Conservation (phyloP, 2,329 filamentous ascomycete species). For the Tolypocladium ophioglossoides region DNA sequence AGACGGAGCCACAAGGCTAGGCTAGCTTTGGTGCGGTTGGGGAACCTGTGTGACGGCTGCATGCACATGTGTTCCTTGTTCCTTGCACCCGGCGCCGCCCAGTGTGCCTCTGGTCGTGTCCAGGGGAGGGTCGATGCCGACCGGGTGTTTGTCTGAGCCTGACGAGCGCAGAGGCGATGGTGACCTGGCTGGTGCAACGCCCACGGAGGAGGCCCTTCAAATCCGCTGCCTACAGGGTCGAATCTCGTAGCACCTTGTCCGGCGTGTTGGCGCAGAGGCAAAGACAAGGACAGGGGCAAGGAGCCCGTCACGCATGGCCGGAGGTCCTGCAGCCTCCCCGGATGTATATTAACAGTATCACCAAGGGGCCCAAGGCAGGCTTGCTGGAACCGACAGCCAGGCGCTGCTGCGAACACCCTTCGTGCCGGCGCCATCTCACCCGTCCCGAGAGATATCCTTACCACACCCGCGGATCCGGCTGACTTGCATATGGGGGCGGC, state of each 20-base stretch:
- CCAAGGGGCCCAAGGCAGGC: background rate
- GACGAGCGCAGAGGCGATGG: background rate
- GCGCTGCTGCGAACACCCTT: conserved; percentile 7
- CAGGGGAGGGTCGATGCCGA: background rate
- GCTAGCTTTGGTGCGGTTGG: background rate
- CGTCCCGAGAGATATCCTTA: conserved; percentile 1
- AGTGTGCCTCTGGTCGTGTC: background rate
- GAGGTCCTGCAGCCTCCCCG: conserved; percentile 2
- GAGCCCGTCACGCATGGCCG: background rate
- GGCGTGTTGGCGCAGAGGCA: conserved; percentile 5
- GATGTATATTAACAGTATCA: background rate
- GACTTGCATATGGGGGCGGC: background rate
- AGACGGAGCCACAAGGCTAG: background rate
- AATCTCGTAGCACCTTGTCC: conserved; percentile 6
- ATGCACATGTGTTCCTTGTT: background rate
- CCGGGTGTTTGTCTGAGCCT: background rate
- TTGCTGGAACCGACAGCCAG: background rate
- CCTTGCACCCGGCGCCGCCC: background rate
- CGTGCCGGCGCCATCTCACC: conserved; percentile 3
- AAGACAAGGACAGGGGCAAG: background rate
- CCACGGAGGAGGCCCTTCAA: background rate
- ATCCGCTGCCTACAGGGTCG: background rate
- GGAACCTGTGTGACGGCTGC: background rate
- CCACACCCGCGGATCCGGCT: conserved; percentile 1
- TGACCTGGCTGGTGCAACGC: background rate